Base-by-base conservation (phyloP, 2,329 filamentous ascomycete genomes). In the Aspergillus spinulosporus region DNA sequence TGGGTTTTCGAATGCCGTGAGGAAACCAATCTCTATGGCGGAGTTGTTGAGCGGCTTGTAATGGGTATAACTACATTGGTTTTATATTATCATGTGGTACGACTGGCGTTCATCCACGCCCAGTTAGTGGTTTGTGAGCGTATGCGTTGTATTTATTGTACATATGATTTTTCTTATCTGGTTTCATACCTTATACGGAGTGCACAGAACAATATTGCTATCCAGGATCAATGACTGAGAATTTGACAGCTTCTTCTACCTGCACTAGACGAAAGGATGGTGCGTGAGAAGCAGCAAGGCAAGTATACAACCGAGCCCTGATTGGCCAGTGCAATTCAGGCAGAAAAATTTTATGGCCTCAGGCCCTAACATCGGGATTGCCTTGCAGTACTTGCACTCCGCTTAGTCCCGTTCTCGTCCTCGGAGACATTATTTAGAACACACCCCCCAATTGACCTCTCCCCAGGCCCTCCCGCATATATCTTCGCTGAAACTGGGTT, bases 1-100 rank as follows among this genome's bases (percentile, higher is more conserved):
- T 76, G 92, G 92, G 0, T 86, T 91, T 70, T 94, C 91, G 54
- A 96, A 97, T 80, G 92, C 92, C 8, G 92, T 97, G 59, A 82
- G 89, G 72, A 96, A 96, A 72, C 90, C 91, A 2, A 86, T 97
- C 59, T 89, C 89, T 7, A 72, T 96, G 71, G 82, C 84, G 59
- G 92, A 96, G 72, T 83, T 97, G 65, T 75, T 96, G 79, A 71
- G 70, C n/a, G 75, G 75, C 9, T 61, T 78, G 32, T 72, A 62
- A 32, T 37, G 9, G 9, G 4, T 4, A 37, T 37, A 11, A 6
- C 34, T 37, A 37, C 34, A 4, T 12, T 12, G 7, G 11, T 37
- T 37, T 37, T 8, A 12, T 37, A 37, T 37, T 9, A 12, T 12
- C n/a, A 12, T 37, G 34, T 12, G 34, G 4, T 37, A 37, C n/a